Percentiles rank a stretch among this genome's conserved stretches.
Conservation (phyloP, 179 eudicot species). For the Camellia oleifera region DNA sequence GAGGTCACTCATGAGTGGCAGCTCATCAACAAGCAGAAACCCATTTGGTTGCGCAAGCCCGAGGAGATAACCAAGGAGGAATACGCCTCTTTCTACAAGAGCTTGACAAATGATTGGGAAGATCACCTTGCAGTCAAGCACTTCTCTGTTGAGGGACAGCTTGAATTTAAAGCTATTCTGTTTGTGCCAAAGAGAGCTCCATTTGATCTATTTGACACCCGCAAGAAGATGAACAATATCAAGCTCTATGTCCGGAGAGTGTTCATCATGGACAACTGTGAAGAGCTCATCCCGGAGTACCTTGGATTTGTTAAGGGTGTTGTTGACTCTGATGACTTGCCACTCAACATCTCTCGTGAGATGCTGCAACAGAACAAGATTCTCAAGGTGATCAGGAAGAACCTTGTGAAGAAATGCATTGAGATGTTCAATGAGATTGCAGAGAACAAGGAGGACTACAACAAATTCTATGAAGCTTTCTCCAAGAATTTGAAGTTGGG, state of each 20-base stretch:
- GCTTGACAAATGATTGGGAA: slow-evolving; percentile 64
- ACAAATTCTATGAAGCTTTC: slow-evolving; percentile 62
- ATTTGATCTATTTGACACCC: slow-evolving; percentile 50
- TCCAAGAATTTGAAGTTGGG: slow-evolving; percentile 65
- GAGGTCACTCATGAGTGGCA: slow-evolving; percentile 59
- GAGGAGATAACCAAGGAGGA: slow-evolving; percentile 63
- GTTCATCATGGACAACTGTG: slow-evolving; percentile 60
- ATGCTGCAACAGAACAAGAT: slow-evolving; percentile 65
- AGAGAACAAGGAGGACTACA: slow-evolving; percentile 63
- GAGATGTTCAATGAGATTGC: slow-evolving; percentile 68
- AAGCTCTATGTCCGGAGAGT: slow-evolving; percentile 67
- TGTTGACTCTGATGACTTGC: slow-evolving; percentile 62
- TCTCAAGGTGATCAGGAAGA: slow-evolving; percentile 63
- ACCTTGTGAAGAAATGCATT: slow-evolving; percentile 62
- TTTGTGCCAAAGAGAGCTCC: slow-evolving; percentile 62
- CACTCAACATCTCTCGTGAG: slow-evolving; percentile 64
- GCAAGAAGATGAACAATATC: slow-evolving; percentile 56
- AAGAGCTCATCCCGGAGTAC: slow-evolving; percentile 61
- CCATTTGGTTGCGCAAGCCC: slow-evolving; percentile 59
- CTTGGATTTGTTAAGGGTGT: slow-evolving; percentile 59
- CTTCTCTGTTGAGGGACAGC: slow-evolving; percentile 62
- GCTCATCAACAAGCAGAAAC: slow-evolving; percentile 58
- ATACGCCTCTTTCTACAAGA: slow-evolving; percentile 60
- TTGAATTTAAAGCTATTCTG: slow-evolving; percentile 58
- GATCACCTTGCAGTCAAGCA: slow-evolving; percentile 61